These are phyloP conservation scores for Stachybotrys chartarum DNA, from an alignment of 2,329 filamentous ascomycete genomes.

Conservation along the genomic window DNA sequence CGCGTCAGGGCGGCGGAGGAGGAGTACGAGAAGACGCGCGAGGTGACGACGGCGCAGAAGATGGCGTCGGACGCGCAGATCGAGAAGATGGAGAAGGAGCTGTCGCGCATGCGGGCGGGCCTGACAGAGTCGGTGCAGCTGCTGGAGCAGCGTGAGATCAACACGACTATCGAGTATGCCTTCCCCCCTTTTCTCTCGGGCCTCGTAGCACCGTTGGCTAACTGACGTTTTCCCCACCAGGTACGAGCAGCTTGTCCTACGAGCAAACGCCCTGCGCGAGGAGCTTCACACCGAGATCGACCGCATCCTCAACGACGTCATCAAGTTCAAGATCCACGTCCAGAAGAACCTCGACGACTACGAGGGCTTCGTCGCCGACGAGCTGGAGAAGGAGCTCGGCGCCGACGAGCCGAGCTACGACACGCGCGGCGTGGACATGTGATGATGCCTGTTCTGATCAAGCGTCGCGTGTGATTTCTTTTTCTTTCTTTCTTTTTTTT, in stretches of 20 bases:
- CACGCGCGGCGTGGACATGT: slow-evolving; percentile 43
- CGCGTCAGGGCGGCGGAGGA: slow-evolving; percentile 81
- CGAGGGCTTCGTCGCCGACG: slow-evolving; percentile 86
- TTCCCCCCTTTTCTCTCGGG: neutral
- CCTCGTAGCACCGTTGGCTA: slow-evolving; percentile 3
- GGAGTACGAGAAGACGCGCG: slow-evolving; percentile 90
- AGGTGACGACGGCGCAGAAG: slow-evolving; percentile 78
- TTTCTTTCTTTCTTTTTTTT: neutral
- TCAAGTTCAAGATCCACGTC: slow-evolving; percentile 97
- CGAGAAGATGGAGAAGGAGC: slow-evolving; percentile 96
- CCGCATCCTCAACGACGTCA: slow-evolving; percentile 91
- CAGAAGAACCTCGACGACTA: slow-evolving; percentile 91
- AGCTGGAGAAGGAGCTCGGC: slow-evolving; percentile 81
- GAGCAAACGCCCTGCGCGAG: slow-evolving; percentile 78
- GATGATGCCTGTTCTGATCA: slow-evolving; percentile 4
- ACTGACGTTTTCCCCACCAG: slow-evolving; percentile 32
- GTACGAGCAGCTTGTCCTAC: slow-evolving; percentile 86
- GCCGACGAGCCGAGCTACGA: slow-evolving; percentile 51
- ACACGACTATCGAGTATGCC: slow-evolving; percentile 85
- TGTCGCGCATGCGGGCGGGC: slow-evolving; percentile 84
- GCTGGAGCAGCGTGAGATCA: slow-evolving; percentile 93
- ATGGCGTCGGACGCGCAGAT: slow-evolving; percentile 87
- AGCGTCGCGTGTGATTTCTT: neutral
- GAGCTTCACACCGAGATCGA: slow-evolving; percentile 97
- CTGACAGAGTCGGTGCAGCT: slow-evolving; percentile 82